These are phyloP conservation scores for Erysimum cheiranthoides DNA, from an alignment of 345 rosid genomes.

Conservation along the genomic window DNA sequence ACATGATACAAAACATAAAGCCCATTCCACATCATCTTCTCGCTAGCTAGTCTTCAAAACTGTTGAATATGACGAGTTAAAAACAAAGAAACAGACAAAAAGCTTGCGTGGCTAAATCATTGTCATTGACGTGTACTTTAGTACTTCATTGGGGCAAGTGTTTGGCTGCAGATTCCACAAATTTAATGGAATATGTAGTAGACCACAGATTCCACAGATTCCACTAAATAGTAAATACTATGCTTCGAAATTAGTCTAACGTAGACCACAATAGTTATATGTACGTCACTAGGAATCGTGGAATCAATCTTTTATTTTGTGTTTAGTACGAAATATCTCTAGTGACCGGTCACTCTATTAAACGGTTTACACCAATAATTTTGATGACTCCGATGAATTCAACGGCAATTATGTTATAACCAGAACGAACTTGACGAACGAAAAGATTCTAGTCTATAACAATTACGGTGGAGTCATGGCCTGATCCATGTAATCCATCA, in stretches of 20 bases:
- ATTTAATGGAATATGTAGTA: background rate
- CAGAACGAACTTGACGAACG: background rate
- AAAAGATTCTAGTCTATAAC: background rate
- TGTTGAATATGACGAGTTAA: slow-evolving; percentile 22
- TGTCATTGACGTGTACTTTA: background rate
- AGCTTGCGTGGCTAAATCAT: slow-evolving; percentile 29
- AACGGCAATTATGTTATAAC: background rate
- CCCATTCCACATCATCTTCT: slow-evolving; percentile 35
- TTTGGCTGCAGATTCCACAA: background rate
- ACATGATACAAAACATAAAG: slow-evolving; percentile 30
- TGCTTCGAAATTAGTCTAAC: background rate
- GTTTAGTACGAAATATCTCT: background rate
- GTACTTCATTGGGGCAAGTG: background rate
- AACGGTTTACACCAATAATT: background rate
- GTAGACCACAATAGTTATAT: background rate
- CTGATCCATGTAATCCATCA: background rate
- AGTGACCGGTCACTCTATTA: background rate
- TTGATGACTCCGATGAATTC: background rate
- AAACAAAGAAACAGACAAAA: slow-evolving; percentile 3
- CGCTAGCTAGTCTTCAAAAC: slow-evolving; percentile 6
- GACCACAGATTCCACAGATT: background rate
- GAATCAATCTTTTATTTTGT: background rate
- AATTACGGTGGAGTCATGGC: too few species aligned
- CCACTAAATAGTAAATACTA: background rate
- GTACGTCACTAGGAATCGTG: background rate